Conservation (phyloP, 495 filamentous ascomycete species). For the Podospora tetraspora region DNA sequence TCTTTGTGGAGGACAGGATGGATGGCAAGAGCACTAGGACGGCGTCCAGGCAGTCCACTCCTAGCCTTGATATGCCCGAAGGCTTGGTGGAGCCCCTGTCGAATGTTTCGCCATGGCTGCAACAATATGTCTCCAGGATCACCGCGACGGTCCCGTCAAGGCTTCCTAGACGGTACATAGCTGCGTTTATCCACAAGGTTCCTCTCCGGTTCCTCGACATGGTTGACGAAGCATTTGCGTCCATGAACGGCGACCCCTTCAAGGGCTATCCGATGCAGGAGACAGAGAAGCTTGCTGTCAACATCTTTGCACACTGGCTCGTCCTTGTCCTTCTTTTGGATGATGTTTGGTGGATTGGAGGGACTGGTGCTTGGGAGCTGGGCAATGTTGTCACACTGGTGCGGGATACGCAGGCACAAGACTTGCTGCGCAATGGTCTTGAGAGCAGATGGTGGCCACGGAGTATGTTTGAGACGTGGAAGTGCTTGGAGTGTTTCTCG, state of each 20-base stretch:
- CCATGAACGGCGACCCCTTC: no score
- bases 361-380: constrained; percentile 25
- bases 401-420: no score
- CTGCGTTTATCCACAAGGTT: constrained; percentile 24
- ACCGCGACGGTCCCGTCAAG: constrained; percentile 19
- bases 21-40: no score
- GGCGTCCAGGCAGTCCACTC: no score
- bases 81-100: constrained; percentile 5
- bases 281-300: constrained; percentile 27
- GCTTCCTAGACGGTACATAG: constrained; percentile 18
- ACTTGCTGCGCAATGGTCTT: no score
- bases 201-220: constrained; percentile 17
- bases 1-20: not conserved
- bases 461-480: no score
- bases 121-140: constrained; percentile 20
- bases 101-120: constrained; percentile 25
- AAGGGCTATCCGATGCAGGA: not conserved
- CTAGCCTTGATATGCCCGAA: not conserved
- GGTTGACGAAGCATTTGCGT: constrained; percentile 15
- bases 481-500: no score
- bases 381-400: not conserved
- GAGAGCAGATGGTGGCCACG: no score
- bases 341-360: constrained; percentile 43
- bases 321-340: constrained; percentile 41
- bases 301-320: constrained; percentile 43